A percentile compares a stretch with the other conserved stretches of the same genome.
Conservation (phyloP, 2,329 filamentous ascomycete species). For the Trichoderma aggressivum region DNA sequence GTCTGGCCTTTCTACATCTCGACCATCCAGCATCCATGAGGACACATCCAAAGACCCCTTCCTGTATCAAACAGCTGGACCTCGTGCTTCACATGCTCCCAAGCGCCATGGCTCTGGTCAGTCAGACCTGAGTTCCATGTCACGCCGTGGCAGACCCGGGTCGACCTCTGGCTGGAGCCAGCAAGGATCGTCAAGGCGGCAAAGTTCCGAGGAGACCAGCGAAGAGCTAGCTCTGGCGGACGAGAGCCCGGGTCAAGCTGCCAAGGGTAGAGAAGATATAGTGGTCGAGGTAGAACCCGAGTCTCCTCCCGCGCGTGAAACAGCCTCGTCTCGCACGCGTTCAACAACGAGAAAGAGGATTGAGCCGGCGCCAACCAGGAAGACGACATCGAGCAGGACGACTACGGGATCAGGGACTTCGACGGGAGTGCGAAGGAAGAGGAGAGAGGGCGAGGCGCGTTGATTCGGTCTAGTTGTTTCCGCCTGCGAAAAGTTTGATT, state of each 20-base stretch:
- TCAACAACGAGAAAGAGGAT: constrained; percentile 35
- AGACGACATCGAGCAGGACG: constrained; percentile 26
- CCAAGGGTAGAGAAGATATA: constrained; percentile 36
- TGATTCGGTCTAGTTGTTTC: constrained; percentile 1
- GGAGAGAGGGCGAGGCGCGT: constrained; percentile 25
- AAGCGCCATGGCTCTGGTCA: constrained; percentile 39
- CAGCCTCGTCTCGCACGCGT: constrained; percentile 3
- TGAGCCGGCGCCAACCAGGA: constrained; percentile 42
- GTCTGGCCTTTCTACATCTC: constrained; percentile 42
- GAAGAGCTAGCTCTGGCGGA: constrained; percentile 28
- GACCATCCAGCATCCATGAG: constrained; percentile 35
- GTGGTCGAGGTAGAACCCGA: constrained; percentile 38
- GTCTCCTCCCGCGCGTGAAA: constrained; percentile 21
- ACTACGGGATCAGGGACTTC: constrained; percentile 15
- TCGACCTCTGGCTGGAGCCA: constrained; percentile 34
- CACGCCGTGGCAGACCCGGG: constrained; percentile 27
- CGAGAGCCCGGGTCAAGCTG: constrained; percentile 23
- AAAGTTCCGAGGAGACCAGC: constrained; percentile 33
- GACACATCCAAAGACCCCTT: constrained; percentile 44
- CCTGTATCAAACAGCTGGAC: constrained; percentile 48
- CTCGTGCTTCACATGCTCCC: constrained; percentile 37
- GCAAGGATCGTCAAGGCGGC: constrained; percentile 30
- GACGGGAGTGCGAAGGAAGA: constrained; percentile 34
- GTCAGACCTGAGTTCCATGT: constrained; percentile 27
- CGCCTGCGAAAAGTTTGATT: constrained; percentile 4